Base-by-base conservation (phyloP, 306 rosid genomes). In the Canavalia ensiformis region DNA sequence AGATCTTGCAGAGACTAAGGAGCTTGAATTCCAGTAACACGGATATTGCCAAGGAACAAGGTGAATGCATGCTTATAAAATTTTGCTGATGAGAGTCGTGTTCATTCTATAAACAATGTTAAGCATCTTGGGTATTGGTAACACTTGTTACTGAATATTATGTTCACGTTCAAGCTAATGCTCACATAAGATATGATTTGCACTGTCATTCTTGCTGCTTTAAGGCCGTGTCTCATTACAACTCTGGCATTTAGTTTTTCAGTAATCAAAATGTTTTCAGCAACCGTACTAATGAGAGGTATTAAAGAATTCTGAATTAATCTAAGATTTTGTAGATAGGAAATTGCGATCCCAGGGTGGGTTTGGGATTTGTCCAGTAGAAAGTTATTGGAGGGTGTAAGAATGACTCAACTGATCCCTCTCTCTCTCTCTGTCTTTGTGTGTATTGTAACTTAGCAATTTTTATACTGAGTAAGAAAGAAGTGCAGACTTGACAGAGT, bases 1-100 rank as follows among this genome's bases (percentile, higher is more conserved):
- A 92, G 72, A 86, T 94, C 41, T 72, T 94, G 84, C 76, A 67
- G 75, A 87, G 82, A 82, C 81, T 94, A 57, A 90, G 85, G 86
- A 79, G 77, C 77, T 87, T 87, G 90, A 90, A 88, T 80, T 77
- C 80, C 46, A 84, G 79, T 70, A 80, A 83, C 46, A 77, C 67
- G 29, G 65, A 85, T 74, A 69, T 64, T 73, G 81, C 89, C 57
- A 77, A 74, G 84, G 97, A 94, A 80, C 88, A 87, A 88, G 97
- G 98, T 90, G n/a, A 74, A 84, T 85, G 71, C 10, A 9, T 78
- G 47, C 33, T 55, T 63, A 69, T 73, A 44, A 29, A 18, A 65
- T 37, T 59, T 31, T 47, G 35, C 64, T 42, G 34, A 50, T 57
- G 25, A 11, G 18, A 25, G 59, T 59, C 10, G 5, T 7, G 3